Evolutionary conservation across 352 stramenopile genomes (phyloP).

Genomic region (Pythium aphanidermatum): DNA sequence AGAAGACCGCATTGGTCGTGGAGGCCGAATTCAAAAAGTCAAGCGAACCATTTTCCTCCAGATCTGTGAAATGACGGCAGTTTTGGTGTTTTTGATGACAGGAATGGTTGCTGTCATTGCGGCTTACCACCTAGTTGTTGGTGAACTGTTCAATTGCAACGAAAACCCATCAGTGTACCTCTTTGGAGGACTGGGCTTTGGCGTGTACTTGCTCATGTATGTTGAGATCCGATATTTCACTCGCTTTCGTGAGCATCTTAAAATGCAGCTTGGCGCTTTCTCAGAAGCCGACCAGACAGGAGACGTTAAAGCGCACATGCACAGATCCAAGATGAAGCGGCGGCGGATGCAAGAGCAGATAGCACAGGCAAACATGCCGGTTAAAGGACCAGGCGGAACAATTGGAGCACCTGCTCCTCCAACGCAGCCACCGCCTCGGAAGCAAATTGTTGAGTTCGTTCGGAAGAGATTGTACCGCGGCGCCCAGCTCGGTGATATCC

Average conservation of each 20-base stretch:
- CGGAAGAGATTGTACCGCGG: slow-evolving; percentile 71
- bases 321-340: slow-evolving; percentile 47
- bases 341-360: slow-evolving; percentile 15
- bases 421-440: slow-evolving; percentile 17
- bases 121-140: slow-evolving; percentile 52
- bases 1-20: slow-evolving; percentile 53
- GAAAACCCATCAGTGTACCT: slow-evolving; percentile 37
- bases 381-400: slow-evolving; percentile 12
- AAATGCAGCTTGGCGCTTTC: slow-evolving; percentile 80
- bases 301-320: slow-evolving; percentile 62
- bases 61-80: slow-evolving; percentile 62
- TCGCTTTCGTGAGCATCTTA: slow-evolving; percentile 76
- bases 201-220: slow-evolving; percentile 62
- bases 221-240: slow-evolving; percentile 65
- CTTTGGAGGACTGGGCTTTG: slow-evolving; percentile 32
- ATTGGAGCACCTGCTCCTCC: slow-evolving; percentile 14
- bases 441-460: slow-evolving; percentile 41
- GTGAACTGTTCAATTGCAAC: slow-evolving; percentile 49
- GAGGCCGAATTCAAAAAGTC: slow-evolving; percentile 61
- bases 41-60: slow-evolving; percentile 76
- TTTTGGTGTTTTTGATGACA: slow-evolving; percentile 49
- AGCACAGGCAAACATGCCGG: slow-evolving; percentile 31
- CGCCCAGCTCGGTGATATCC: slow-evolving; percentile 58
- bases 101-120: slow-evolving; percentile 37
- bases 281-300: slow-evolving; percentile 78